Evolutionary conservation across 2,329 filamentous ascomycete species (phyloP).

Genomic region (Leptographium radiaticola): DNA sequence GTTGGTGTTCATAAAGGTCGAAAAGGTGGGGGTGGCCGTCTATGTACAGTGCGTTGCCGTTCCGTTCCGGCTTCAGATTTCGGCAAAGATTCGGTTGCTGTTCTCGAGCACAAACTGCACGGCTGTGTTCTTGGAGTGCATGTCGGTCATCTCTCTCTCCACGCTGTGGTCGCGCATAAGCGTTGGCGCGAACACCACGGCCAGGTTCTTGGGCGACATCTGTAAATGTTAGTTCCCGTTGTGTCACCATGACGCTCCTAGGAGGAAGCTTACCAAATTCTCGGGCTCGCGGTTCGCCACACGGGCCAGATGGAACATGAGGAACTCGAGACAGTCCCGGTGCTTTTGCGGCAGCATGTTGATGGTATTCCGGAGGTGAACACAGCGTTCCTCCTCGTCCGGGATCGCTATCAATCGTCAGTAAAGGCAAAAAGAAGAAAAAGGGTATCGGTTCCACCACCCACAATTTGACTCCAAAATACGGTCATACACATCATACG

Average conservation of each 20-base stretch:
- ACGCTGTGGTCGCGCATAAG: conserved; percentile 88
- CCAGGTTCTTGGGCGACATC: conserved; percentile 95
- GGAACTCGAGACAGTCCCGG: conserved; percentile 78
- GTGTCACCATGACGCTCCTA: background rate
- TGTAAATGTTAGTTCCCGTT: conserved; percentile 18
- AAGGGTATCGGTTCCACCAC: conserved; percentile 16
- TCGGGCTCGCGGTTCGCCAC: conserved; percentile 73
- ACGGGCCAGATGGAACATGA: conserved; percentile 83
- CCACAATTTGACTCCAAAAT: conserved; percentile 69
- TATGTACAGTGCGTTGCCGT: background rate
- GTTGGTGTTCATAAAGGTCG: background rate
- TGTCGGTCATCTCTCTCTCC: conserved; percentile 91
- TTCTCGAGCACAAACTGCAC: conserved; percentile 92
- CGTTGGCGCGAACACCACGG: conserved; percentile 94
- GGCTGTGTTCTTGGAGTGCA: conserved; percentile 82
- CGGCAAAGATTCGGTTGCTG: conserved; percentile 65
- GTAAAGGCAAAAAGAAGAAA: background rate
- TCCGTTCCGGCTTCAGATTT: conserved; percentile 15
- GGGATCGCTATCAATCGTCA: conserved; percentile 40
- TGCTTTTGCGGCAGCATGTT: conserved; percentile 71
- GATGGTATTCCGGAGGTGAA: conserved; percentile 60
- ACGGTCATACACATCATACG: conserved; percentile 82
- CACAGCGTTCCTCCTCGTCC: conserved; percentile 53
- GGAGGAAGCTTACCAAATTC: conserved; percentile 52
- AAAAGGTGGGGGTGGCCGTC: conserved; percentile 4